phyloP scores from a whole-genome alignment of 2,329 filamentous ascomycete genomes.

The Penicillium crustosum region DNA sequence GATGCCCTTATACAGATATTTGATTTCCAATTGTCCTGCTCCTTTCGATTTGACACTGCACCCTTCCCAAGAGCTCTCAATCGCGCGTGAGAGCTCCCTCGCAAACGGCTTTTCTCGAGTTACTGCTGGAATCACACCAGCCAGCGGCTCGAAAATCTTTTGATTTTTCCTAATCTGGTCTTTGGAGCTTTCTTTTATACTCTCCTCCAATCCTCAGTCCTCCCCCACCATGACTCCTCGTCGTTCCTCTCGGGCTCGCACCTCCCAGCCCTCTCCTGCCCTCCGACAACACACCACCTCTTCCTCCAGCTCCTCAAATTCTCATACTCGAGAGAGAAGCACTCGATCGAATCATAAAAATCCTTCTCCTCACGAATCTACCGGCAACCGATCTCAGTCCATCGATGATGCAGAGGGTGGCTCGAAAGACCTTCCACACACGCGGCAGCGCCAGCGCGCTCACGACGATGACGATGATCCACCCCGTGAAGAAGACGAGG shows the following conservation, averaged over 20 bases:
- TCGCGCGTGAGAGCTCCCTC: slow-evolving; percentile 28
- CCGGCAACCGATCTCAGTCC: slow-evolving; percentile 56
- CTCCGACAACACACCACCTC: slow-evolving; percentile 75
- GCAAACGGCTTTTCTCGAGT: slow-evolving; percentile 22
- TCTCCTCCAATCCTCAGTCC: slow-evolving; percentile 13
- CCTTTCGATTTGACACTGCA: slow-evolving; percentile 13
- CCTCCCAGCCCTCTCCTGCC: slow-evolving; percentile 66
- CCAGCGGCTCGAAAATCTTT: slow-evolving; percentile 7
- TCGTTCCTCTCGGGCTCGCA: slow-evolving; percentile 87
- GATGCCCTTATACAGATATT: slow-evolving; percentile 29
- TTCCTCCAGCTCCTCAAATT: slow-evolving; percentile 68
- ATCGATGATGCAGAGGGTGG: slow-evolving; percentile 55
- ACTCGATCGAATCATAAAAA: slow-evolving; percentile 72
- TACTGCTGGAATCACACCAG: slow-evolving; percentile 11
- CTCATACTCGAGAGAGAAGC: slow-evolving; percentile 74
- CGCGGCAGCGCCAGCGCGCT: slow-evolving; percentile 75
- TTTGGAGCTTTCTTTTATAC: slow-evolving; percentile 8
- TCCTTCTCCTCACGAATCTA: slow-evolving; percentile 72
- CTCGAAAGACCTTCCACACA: slow-evolving; percentile 63
- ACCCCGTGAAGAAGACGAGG: slow-evolving; percentile 60
- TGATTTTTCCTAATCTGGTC: slow-evolving; percentile 7
- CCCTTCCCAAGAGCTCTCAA: slow-evolving; percentile 22
- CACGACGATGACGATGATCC: slow-evolving; percentile 64
- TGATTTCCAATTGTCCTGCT: slow-evolving; percentile 32
- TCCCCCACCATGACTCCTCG: slow-evolving; percentile 64